phyloP scores from a whole-genome alignment of 2,329 filamentous ascomycete species.

The Aspergillus pseudotamarii region DNA sequence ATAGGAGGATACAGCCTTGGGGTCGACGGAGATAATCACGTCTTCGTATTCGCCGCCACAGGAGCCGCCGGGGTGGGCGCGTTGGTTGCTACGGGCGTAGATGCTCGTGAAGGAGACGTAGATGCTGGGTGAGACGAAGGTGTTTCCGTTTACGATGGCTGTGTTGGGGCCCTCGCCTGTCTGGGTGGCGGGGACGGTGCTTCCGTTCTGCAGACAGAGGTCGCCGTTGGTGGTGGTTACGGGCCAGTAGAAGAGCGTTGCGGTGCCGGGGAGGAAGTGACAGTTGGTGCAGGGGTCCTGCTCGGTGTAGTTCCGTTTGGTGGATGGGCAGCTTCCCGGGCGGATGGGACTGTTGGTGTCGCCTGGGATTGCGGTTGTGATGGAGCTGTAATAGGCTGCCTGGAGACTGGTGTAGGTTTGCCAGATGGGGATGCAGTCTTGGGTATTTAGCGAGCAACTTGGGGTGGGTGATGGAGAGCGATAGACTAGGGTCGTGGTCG shows the following conservation, averaged over 20 bases:
- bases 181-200: conserved; percentile 19
- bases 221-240: conserved; percentile 22
- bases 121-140: conserved; percentile 24
- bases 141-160: conserved; percentile 22
- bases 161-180: conserved; percentile 21
- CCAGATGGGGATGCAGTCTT: conserved; percentile 28
- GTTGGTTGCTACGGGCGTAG: conserved; percentile 25
- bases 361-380: conserved; percentile 12
- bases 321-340: conserved; percentile 17
- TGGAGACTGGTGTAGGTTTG: conserved; percentile 18
- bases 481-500: conserved; percentile 9
- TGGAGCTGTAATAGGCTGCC: conserved; percentile 10
- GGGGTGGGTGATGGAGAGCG: conserved; percentile 12
- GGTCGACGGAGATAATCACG: conserved; percentile 22
- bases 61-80: conserved; percentile 18
- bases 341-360: conserved; percentile 25
- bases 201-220: conserved; percentile 24
- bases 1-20: conserved; percentile 18
- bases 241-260: conserved; percentile 30
- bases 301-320: conserved; percentile 18
- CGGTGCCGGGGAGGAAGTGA: conserved; percentile 24
- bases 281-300: conserved; percentile 23
- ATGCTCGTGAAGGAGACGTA: conserved; percentile 29
- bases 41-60: conserved; percentile 24
- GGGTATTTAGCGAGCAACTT: conserved; percentile 17